Evolutionary conservation across 352 stramenopile genomes (phyloP), one percentile per base, ranked within the genome.

Genomic region (Lagenidium giganteum): DNA sequence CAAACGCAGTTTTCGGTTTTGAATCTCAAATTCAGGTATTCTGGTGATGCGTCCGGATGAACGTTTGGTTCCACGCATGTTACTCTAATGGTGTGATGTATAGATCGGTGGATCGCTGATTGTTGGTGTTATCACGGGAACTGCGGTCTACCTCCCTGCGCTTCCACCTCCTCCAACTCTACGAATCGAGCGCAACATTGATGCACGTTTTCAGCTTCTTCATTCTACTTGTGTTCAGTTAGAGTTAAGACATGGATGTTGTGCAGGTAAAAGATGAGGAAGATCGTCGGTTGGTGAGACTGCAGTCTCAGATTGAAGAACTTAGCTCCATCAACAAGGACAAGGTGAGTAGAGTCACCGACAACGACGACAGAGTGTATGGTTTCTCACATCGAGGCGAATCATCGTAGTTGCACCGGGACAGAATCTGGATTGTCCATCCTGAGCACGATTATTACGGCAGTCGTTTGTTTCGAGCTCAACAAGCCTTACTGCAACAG

Each of bases 1-100:
- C 97, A 42, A 99, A 99, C 66, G 93, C 95, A 2, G 94, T 97
- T 1, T 99, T 99, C 71, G 79, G 73, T 13, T 91, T 97, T 38
- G 79, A 93, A 21, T 92, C 83, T 4, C 83, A 97, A 49, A 94
- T 97, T 42, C 86, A 96, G 51, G 70, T 83, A 27, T 21, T 6
- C 8, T 24, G 14, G 18, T 48, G 16, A 18, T 3, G n/a, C 7
- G 20, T 26, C 22, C n/a, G n/a, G n/a, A n/a, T n/a, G n/a, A n/a
- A n/a, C n/a, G n/a, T n/a, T 28, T 7, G 14, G 16, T 34, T 41
- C 17, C 12, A 4, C 22, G 3, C 4, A n/a, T 25, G 23, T 8
- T 39, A 8, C 5, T 31, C 22, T n/a, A 45, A 23, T 22, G n/a
- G 7, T 35, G 2, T 51, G 8, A 30, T n/a, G 8, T 8, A n/a